These are phyloP conservation scores for Puccinellia tenuiflora DNA, from an alignment of 176 grass and related monocot species.

Conservation along the genomic window DNA sequence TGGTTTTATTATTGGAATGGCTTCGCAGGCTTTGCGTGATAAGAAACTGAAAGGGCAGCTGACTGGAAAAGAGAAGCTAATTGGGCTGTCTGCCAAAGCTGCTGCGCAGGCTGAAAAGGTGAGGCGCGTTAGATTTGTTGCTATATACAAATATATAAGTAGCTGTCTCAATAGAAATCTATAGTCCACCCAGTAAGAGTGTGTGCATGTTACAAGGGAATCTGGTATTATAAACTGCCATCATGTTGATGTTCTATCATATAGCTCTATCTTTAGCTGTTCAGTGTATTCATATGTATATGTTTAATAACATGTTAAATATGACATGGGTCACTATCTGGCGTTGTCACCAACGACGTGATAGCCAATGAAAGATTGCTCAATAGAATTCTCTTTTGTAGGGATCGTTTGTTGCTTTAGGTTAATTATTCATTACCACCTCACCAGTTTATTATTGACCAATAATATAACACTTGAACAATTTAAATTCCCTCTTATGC, in stretches of 20 bases:
- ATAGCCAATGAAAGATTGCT: background rate
- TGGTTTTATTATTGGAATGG: conserved; percentile 6
- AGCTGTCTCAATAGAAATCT: background rate
- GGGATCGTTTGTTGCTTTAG: background rate
- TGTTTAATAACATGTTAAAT: background rate
- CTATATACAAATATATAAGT: background rate
- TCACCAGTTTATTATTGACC: background rate
- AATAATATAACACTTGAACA: too few species aligned
- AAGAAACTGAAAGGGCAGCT: too few species aligned
- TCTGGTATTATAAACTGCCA: background rate
- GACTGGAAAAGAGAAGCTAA: too few species aligned
- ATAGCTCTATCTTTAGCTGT: background rate
- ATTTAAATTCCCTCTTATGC: too few species aligned
- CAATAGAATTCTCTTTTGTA: background rate
- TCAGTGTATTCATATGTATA: background rate
- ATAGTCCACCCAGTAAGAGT: background rate
- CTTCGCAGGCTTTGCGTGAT: conserved; percentile 37
- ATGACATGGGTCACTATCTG: background rate
- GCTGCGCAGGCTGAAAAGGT: too few species aligned
- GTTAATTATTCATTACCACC: background rate
- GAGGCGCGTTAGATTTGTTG: background rate
- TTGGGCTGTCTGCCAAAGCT: too few species aligned
- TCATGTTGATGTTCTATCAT: background rate
- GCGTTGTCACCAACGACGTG: background rate
- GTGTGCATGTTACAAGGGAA: background rate